These are phyloP conservation scores for Ophiocordyceps australis DNA, from an alignment of 2,329 filamentous ascomycete genomes.

Conservation along the genomic window DNA sequence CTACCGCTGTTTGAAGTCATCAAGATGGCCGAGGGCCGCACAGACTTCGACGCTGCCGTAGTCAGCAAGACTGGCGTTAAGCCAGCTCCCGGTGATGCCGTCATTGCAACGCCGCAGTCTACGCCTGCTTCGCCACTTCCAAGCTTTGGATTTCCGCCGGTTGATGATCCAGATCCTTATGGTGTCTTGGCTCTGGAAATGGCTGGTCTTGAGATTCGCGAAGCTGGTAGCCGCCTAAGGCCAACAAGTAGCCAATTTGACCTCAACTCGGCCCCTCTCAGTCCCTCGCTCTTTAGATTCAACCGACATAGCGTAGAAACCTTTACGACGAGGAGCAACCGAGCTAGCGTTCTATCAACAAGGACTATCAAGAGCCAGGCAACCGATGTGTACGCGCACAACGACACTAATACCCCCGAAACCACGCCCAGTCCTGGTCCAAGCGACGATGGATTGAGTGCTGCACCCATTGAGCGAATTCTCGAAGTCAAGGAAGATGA, in stretches of 20 bases:
- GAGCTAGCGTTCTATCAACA: slow-evolving; percentile 59
- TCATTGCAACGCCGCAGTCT: slow-evolving; percentile 27
- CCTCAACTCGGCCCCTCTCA: slow-evolving; percentile 58
- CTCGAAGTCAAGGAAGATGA: slow-evolving; percentile 9
- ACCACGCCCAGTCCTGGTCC: slow-evolving; percentile 35
- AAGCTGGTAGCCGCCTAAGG: slow-evolving; percentile 56
- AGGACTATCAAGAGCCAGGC: slow-evolving; percentile 51
- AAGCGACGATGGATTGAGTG: slow-evolving; percentile 30
- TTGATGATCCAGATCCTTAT: slow-evolving; percentile 78
- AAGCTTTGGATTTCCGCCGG: slow-evolving; percentile 60
- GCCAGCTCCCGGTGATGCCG: slow-evolving; percentile 59
- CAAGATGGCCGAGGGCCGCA: slow-evolving; percentile 72
- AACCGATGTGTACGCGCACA: slow-evolving; percentile 52
- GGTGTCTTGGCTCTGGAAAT: slow-evolving; percentile 82
- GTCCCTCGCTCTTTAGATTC: slow-evolving; percentile 44
- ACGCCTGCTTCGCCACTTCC: slow-evolving; percentile 19
- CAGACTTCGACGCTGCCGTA: slow-evolving; percentile 49
- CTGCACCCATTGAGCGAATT: slow-evolving; percentile 20
- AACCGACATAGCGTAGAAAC: slow-evolving; percentile 55
- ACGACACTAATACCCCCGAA: slow-evolving; percentile 32
- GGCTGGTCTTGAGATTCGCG: slow-evolving; percentile 74
- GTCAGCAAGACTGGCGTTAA: slow-evolving; percentile 45
- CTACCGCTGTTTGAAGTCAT: slow-evolving; percentile 60
- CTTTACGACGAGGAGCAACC: slow-evolving; percentile 36
- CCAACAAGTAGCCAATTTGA: slow-evolving; percentile 70